Evolutionary conservation across 176 grass and related monocot species (phyloP), one percentile per base, ranked within the genome.

Genomic region (Carex scoparia): DNA sequence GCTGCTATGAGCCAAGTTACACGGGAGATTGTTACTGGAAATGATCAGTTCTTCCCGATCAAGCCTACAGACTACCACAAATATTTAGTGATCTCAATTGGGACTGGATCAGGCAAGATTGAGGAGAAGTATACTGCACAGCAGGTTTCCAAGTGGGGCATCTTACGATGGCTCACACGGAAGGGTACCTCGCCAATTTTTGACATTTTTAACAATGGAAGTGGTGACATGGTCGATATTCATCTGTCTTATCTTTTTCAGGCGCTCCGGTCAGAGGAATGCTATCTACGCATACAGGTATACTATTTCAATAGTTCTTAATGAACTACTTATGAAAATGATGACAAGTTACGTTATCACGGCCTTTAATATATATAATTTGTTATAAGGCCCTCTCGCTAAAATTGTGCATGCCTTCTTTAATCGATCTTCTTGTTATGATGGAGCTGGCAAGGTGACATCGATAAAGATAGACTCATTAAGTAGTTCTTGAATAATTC

Each of bases 201-300:
- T 81, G 91, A 97, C 84, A 85, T 91, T 61, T 90, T 91, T 81
- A 86, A 76, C 53, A 55, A 77, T 1, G 91, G 86, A 1, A 91
- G 89, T 83, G 90, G 88, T 1, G 89, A 93, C 78, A 87, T 96
- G 42, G 94, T 97, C 0, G 94, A 97, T 83, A 90, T 97, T 88
- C 87, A 97, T 70, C 57, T 83, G 30, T 71, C 91, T 9, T 84
- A 85, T 49, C 31, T 90, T 35, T 93, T 97, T 74, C 86, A 88
- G 63, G 90, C 86, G 13, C 89, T 93, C 5, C 80, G 69, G 28
- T 86, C 85, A 38, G 81, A 93, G 64, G 10, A 81, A 6, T 57
- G 80, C 69, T 97, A 97, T 80, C 87, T 97, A 4, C 94, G 91
- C 56, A 91, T 97, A 66, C 94, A 93, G 68, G 88, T 89, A 74